Evolutionary conservation across 225 moss, liverwort and hornwort species (phyloP), one percentile per base, ranked within the genome.

Genomic region (Pseudoscleropodium purum): DNA sequence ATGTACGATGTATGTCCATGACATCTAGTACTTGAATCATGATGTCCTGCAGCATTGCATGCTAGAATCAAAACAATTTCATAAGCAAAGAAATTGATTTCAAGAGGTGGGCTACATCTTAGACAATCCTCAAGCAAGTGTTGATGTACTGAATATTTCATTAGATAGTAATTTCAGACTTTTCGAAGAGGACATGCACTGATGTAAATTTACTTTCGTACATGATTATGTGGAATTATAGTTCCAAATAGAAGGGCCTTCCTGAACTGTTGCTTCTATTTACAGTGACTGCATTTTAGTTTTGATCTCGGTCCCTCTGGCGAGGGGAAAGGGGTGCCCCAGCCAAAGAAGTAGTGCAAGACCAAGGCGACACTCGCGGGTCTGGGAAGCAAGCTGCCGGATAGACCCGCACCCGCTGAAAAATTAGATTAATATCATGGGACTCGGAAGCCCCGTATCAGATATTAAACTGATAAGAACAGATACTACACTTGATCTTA

Each of bases 401-500:
- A 65, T 80, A 56, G 84, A 73, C 85, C 87, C 84, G 74, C 87
- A 68, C 87, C 84, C 81, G 6, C 66, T 14, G 13, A 95, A 91
- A 96, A 95, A 95, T 92, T 89, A 94, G 95, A 94, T 92, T 97
- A 94, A 95, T 94, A 96, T 94, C 96, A 87, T 93, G 92, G 89
- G 90, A 80, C 41, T 91, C 94, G 75, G 91, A 95, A 95, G 77
- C 88, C 93, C 92, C 93, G 88, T 95, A 94, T 93, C 95, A 97
- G 94, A 95, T 95, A 96, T 92, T 93, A 94, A 93, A 95, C 95
- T 94, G 95, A 95, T 93, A 95, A 94, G 93, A 95, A 95, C 96
- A 96, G 94, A 95, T 94, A 95, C 96, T 95, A 92, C 95, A 95
- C 94, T 93, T 94, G 91, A 93, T 95, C 96, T 96, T 94, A 95